These are phyloP conservation scores for Bruguiera gymnorhiza DNA, from an alignment of 345 rosid species.

Conservation along the genomic window DNA sequence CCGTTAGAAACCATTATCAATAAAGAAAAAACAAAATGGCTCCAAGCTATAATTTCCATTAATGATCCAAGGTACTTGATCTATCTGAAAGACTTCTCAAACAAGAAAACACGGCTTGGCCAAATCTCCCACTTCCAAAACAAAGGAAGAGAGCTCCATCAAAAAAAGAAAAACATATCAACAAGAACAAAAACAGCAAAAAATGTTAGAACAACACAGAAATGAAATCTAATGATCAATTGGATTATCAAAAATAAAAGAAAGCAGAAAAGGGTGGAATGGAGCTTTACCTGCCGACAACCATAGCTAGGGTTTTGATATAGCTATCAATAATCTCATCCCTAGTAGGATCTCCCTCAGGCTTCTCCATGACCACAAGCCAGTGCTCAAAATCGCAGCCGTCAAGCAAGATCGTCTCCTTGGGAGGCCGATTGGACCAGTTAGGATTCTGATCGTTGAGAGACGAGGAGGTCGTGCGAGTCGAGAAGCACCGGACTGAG, in stretches of 20 bases:
- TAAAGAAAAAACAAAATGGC: no score
- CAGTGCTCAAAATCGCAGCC: constrained; percentile 96
- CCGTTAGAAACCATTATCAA: no score
- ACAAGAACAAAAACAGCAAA: background rate
- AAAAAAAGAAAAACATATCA: background rate
- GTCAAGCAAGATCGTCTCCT: constrained; percentile 88
- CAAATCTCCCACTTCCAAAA: no score
- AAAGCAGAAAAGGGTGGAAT: background rate
- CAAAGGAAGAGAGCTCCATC: background rate
- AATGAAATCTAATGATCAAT: no score
- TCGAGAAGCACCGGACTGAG: constrained; percentile 33
- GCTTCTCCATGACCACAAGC: constrained; percentile 86
- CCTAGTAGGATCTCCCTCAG: constrained; percentile 60
- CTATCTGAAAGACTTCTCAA: no score
- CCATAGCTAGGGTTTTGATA: constrained; percentile 62
- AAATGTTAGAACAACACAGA: no score
- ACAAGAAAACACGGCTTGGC: no score
- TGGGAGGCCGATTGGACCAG: constrained; percentile 90
- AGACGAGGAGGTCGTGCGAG: constrained; percentile 56
- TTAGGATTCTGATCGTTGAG: constrained; percentile 72
- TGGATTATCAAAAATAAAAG: no score
- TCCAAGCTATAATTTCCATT: no score
- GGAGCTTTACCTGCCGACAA: constrained; percentile 62
- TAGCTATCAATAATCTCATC: constrained; percentile 80
- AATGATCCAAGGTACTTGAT: no score